Conservation (phyloP, 2,329 filamentous ascomycete species). For the Arthrobotrys sinensis region DNA sequence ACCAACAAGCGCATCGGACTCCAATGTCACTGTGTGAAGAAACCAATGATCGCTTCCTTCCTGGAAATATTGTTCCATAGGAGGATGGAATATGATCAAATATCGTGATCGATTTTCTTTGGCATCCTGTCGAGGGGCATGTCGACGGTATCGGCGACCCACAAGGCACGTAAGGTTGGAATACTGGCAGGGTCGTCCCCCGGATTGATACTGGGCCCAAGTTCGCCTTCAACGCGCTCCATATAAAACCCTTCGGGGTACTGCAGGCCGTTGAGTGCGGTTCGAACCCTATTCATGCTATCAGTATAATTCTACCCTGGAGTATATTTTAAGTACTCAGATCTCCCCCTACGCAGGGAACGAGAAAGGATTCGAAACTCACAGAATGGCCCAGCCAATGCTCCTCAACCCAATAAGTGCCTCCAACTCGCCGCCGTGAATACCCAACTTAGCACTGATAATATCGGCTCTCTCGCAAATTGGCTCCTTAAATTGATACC, state of each 20-base stretch:
- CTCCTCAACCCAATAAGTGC: constrained; percentile 34
- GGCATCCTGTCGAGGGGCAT: constrained; percentile 6
- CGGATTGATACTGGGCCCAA: constrained; percentile 35
- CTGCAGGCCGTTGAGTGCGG: constrained; percentile 44
- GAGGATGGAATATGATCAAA: background rate
- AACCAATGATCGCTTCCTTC: background rate
- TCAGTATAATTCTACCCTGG: constrained; percentile 13
- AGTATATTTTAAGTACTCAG: background rate
- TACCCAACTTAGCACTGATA: constrained; percentile 17
- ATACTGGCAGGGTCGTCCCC: constrained; percentile 27
- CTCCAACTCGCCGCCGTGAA: constrained; percentile 1
- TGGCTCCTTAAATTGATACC: constrained; percentile 22
- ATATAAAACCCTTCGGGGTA: constrained; percentile 51
- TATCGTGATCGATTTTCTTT: background rate
- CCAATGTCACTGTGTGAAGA: background rate
- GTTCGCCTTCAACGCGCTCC: constrained; percentile 38
- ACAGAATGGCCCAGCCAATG: constrained; percentile 45
- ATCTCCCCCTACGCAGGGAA: background rate
- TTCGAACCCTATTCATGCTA: constrained; percentile 17
- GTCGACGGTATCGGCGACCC: constrained; percentile 40
- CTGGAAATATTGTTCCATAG: background rate
- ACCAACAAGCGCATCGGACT: no score
- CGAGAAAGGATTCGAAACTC: constrained; percentile 1
- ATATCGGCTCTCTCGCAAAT: constrained; percentile 26
- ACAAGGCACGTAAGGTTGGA: constrained; percentile 32